Evolutionary conservation across 495 filamentous ascomycete species (phyloP), one percentile per base, ranked within the genome.

Genomic region (Stereocaulon alpinum): DNA sequence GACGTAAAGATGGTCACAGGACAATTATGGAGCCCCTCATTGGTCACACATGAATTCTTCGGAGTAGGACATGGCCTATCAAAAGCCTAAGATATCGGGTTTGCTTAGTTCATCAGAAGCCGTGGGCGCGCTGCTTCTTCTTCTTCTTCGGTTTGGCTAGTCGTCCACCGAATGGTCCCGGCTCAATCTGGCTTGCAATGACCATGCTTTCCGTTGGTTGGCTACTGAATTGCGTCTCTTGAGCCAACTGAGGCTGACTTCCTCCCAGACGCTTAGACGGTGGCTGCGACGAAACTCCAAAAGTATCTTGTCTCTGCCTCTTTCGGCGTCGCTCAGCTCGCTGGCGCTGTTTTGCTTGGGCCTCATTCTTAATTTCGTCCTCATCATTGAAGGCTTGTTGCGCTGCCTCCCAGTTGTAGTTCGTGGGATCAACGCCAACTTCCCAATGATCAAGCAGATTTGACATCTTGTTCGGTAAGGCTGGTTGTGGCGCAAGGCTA

Each of bases 121-220:
- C 76, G 44, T 69, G 20, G 12, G 18, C 30, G 1, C 11, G 47
- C 73, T 40, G 70, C 65, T 72, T 71, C 66, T 76, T 74, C 66
- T 76, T 74, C 59, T 72, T 75, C 53, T 67, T 75, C 27, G 58
- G 34, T 60, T 74, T 74, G 22, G 59, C 62, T 55, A 71, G 67
- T 30, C 74, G 69, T 52, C 72, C 62, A 29, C 74, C 72, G 52
- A 74, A 75, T 20, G 60, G 56, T 5, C 76, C 76, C 32, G 72
- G 70, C 51, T 79, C 73, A 22, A 68, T 63, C 60, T 77, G 74
- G n/a, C 71, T 77, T 73, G 73, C 73, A n/a, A 66, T 71, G 40
- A 67, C 60, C 17, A 67, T 68, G 14, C 66, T 66, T n/a, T 70
- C 63, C 32, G 63, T 67, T 12, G 63, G 55, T 49, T 79, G 76